Percentiles rank a stretch among this genome's conserved stretches.
Evolutionary conservation across 495 filamentous ascomycete species (phyloP).

Genomic region (Trichoderma orchidacearum): DNA sequence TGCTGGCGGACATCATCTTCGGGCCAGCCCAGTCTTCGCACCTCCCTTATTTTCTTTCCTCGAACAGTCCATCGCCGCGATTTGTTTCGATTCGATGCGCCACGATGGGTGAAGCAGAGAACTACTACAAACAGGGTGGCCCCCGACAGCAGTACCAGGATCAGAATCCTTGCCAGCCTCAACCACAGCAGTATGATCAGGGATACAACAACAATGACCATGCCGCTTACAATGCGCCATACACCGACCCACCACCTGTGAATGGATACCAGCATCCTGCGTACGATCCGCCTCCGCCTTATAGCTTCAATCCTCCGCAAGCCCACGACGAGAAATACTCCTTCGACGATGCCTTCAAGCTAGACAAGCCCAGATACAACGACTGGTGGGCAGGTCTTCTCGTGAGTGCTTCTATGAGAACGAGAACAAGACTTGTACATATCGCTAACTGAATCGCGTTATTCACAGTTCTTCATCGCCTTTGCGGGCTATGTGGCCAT

Average conservation of each 20-base stretch:
- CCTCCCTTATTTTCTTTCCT: neutral
- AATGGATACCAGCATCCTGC: slow-evolving; percentile 8
- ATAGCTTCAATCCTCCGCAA: slow-evolving; percentile 1
- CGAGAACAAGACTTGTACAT: neutral
- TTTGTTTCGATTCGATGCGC: neutral
- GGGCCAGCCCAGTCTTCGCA: too few species aligned
- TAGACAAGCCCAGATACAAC: slow-evolving; percentile 75
- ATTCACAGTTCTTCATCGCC: slow-evolving; percentile 47
- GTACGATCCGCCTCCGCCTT: neutral
- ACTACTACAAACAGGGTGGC: neutral
- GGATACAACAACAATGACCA: slow-evolving; percentile 7
- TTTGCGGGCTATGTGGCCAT: slow-evolving; percentile 67
- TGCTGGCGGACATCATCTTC: too few species aligned
- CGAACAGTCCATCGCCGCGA: neutral
- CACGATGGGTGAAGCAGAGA: slow-evolving; percentile 3
- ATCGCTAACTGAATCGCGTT: slow-evolving; percentile 3
- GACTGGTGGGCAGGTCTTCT: slow-evolving; percentile 79
- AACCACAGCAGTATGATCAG: slow-evolving; percentile 3
- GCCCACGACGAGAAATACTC: slow-evolving; percentile 30
- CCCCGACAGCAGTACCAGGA: neutral
- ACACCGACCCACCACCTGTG: neutral
- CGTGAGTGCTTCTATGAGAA: slow-evolving; percentile 24
- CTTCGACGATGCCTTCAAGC: slow-evolving; percentile 68
- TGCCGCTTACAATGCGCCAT: neutral
- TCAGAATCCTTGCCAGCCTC: neutral